Conservation (phyloP, 768 basidiomycete species). For the Hortiboletus flavorubellus region DNA sequence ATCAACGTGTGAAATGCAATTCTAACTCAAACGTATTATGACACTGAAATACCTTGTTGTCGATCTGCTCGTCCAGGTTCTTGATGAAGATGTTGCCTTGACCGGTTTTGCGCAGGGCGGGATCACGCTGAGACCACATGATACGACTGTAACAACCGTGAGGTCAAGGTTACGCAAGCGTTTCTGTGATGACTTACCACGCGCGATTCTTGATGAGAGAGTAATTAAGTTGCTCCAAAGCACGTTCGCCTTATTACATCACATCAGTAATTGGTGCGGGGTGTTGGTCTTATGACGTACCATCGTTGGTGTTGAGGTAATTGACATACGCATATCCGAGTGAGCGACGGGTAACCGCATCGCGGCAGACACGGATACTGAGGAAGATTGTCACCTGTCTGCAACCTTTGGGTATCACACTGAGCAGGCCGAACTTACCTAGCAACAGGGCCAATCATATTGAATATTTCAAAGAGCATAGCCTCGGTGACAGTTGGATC, state of each 20-base stretch:
- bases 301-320: slow-evolving; percentile 93
- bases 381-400: neutral
- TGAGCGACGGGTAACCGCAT: slow-evolving; percentile 98
- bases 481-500: slow-evolving; percentile 98
- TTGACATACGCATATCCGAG: slow-evolving; percentile 99
- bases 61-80: slow-evolving; percentile 94
- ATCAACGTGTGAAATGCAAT: slow-evolving; percentile 3
- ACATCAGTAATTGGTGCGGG: neutral
- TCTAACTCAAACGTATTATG: neutral
- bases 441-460: slow-evolving; percentile 99
- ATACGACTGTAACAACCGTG: slow-evolving; percentile 64
- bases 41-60: slow-evolving; percentile 74
- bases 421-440: slow-evolving; percentile 52
- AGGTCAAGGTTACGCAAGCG: neutral
- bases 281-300: slow-evolving; percentile 40
- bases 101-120: slow-evolving; percentile 97
- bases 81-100: slow-evolving; percentile 99
- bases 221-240: slow-evolving; percentile 98
- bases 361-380: slow-evolving; percentile 99
- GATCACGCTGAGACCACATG: slow-evolving; percentile 99
- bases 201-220: slow-evolving; percentile 97
- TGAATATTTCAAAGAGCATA: slow-evolving; percentile 99
- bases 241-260: slow-evolving; percentile 75
- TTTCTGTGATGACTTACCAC: slow-evolving; percentile 53
- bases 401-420: neutral